These are phyloP conservation scores for Colletotrichum noveboracense DNA, from an alignment of 2,329 filamentous ascomycete species.

Conservation along the genomic window DNA sequence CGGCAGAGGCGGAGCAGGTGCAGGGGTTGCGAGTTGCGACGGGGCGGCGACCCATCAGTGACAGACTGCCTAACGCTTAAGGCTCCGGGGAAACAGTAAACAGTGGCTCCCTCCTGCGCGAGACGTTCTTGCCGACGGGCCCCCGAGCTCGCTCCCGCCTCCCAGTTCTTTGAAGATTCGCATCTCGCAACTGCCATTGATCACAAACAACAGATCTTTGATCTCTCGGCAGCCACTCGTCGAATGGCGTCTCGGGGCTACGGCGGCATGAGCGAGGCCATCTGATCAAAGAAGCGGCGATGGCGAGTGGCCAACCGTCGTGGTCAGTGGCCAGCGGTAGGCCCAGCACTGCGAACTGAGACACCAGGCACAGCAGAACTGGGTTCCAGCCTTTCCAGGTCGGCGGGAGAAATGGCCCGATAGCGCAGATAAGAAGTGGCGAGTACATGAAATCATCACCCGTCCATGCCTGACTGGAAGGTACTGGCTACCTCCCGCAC, in stretches of 20 bases:
- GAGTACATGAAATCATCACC: background rate
- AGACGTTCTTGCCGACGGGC: background rate
- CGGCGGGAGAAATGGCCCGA: background rate
- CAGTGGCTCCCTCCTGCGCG: background rate
- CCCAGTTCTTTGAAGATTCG: background rate
- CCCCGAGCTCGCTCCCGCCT: background rate
- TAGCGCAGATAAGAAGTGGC: background rate
- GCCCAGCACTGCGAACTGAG: conserved; percentile 9
- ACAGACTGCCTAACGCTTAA: background rate
- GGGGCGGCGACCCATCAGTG: conserved; percentile 12
- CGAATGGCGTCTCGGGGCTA: background rate
- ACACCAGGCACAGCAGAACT: conserved; percentile 14
- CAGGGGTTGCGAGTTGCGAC: background rate
- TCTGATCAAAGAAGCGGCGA: conserved; percentile 22
- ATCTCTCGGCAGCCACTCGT: background rate
- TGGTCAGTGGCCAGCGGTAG: background rate
- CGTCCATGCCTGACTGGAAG: background rate
- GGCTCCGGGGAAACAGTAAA: background rate
- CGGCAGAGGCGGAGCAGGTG: conserved; percentile 2
- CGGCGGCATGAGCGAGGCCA: conserved; percentile 17
- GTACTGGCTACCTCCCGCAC: background rate
- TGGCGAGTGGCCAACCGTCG: conserved; percentile 13
- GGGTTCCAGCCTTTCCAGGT: conserved; percentile 17
- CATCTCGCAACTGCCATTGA: background rate
- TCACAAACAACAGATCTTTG: background rate